Evolutionary conservation across 306 rosid species (phyloP), one percentile per base, ranked within the genome.

Genomic region (Dryas alaskensis): DNA sequence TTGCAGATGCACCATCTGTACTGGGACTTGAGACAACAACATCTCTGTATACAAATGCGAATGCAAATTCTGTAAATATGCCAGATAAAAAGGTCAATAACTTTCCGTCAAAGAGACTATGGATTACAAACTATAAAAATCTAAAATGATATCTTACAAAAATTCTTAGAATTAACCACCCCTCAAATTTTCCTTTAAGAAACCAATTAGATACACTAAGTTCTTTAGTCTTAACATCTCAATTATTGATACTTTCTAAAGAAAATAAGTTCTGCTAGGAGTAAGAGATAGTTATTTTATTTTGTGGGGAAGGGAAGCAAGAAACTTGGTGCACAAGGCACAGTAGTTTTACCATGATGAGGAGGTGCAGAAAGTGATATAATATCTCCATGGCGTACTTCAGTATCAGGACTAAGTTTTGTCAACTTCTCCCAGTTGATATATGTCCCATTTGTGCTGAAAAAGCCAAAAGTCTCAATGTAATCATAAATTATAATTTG

Each of bases 361-460:
- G 99, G 99, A 72, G 92, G 93, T 40, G 96, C 92, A 73, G 96
- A 84, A 79, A 92, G 87, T 19, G 99, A 92, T 73, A 94, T 75
- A 70, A 94, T 88, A 84, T 94, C 97, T 75, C 96, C 96, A 61
- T 94, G 97, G 60, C 70, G 80, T 67, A 94, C 84, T 88, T 87
- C 89, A 64, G 82, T 87, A 70, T 86, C 92, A 67, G 84, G 78
- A 57, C 81, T 79, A 49, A 57, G 86, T 87, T 86, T 94, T 39
- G 73, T 82, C 79, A 86, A 67, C 82, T 72, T 92, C 80, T 87
- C 93, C 96, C 98, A 88, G 74, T 92, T 94, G 70, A 92, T 80
- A 84, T 84, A 94, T 0, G 98, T 94, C 69, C 98, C 99, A 78
- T 94, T 94, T 4, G 89, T 88, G 84, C 97, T 92, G 90, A 81